phyloP scores from a whole-genome alignment of 306 rosid species.

The Myrica gale region DNA sequence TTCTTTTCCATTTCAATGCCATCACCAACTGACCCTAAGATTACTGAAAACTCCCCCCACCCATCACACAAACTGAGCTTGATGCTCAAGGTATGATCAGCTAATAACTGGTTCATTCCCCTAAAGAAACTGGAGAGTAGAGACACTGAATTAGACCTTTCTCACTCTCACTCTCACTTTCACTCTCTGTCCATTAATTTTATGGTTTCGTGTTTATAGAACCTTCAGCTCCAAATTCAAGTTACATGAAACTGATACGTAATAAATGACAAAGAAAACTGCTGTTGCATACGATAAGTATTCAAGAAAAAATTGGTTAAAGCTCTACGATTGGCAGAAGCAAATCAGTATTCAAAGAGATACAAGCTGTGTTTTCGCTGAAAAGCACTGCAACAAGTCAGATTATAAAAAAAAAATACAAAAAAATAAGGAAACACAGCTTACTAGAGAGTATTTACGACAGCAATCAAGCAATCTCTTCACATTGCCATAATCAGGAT shows the following conservation, averaged over 20 bases:
- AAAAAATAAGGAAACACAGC: slow-evolving; percentile 11
- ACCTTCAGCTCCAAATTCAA: neutral
- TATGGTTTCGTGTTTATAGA: neutral
- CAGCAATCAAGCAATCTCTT: slow-evolving; percentile 65
- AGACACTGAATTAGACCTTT: neutral
- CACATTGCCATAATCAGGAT: slow-evolving; percentile 33
- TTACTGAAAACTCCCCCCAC: neutral
- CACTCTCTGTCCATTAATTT: neutral
- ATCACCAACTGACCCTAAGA: neutral
- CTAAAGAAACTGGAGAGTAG: neutral
- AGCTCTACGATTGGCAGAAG: neutral
- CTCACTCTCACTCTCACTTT: neutral
- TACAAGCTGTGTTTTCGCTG: neutral
- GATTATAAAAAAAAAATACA: neutral
- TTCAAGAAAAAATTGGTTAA: neutral
- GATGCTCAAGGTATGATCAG: neutral
- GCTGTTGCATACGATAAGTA: neutral
- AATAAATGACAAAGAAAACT: neutral
- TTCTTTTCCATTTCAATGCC: neutral
- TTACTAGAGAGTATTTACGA: slow-evolving; percentile 47
- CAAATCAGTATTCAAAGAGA: neutral
- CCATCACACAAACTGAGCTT: neutral
- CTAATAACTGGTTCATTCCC: neutral
- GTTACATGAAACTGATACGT: neutral
- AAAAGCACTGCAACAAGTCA: neutral